Evolutionary conservation across 1,139 yeast species (phyloP).

Genomic region (Neolecta irregularis): DNA sequence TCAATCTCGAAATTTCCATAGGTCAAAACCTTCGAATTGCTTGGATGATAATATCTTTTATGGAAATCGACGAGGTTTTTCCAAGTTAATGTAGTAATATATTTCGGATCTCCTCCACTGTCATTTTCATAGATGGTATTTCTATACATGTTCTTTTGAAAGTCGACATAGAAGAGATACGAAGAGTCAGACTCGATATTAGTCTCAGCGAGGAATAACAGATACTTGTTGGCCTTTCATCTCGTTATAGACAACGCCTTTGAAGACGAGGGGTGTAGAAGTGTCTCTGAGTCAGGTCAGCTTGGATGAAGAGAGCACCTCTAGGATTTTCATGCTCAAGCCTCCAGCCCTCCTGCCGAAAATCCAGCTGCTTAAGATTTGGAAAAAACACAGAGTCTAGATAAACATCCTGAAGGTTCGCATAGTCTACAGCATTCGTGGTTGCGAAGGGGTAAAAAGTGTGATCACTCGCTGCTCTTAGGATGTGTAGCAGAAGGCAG

Average conservation of each 20-base stretch:
- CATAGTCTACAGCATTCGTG: constrained; percentile 66
- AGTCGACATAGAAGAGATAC: constrained; percentile 69
- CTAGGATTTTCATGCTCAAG: constrained; percentile 53
- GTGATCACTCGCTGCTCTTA: too few relatives aligned
- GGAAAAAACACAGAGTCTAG: constrained; percentile 81
- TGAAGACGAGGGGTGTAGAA: constrained; percentile 48
- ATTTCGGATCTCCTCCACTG: constrained; percentile 88
- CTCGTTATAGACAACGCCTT: constrained; percentile 95
- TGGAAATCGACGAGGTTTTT: constrained; percentile 70
- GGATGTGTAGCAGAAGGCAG: too few relatives aligned
- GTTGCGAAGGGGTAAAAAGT: constrained; percentile 95
- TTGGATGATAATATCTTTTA: constrained; percentile 63
- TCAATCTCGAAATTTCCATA: constrained; percentile 51
- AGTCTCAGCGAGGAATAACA: background rate
- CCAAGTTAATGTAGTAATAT: constrained; percentile 58
- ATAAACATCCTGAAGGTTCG: constrained; percentile 74
- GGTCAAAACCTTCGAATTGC: constrained; percentile 73
- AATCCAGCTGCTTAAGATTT: constrained; percentile 59
- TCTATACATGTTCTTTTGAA: constrained; percentile 36
- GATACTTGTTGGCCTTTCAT: constrained; percentile 80
- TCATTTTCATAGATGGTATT: constrained; percentile 66
- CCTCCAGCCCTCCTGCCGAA: constrained; percentile 96
- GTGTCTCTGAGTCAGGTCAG: constrained; percentile 27
- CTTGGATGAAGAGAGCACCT: constrained; percentile 1
- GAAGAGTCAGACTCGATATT: constrained; percentile 50